Evolutionary conservation across 2,329 filamentous ascomycete genomes (phyloP), one percentile per base, ranked within the genome.

Genomic region (Neoarthrinium moseri): DNA sequence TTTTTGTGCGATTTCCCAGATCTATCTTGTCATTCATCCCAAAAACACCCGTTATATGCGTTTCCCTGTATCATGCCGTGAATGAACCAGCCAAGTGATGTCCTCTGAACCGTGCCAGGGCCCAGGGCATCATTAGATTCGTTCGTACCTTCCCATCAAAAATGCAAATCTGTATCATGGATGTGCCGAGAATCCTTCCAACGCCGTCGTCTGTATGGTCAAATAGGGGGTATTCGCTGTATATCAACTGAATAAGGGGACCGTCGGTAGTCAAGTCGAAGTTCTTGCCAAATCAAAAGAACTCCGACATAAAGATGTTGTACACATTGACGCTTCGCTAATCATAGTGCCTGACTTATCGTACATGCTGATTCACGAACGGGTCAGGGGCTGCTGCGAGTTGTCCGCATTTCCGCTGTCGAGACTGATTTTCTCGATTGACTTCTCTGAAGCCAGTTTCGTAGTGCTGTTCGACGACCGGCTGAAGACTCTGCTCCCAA

Each of bases 401-500:
- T 49, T 39, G 21, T 63, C 60, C 10, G 58, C 56, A 47, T 62
- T 64, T 54, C 65, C 55, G 34, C 58, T 70, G 48, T 72, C 69
- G 56, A 70, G 67, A 55, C 67, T 71, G 49, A 58, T 59, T 57
- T 70, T 73, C 53, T 73, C 75, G 46, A 68, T 60, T n/a, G 47
- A 43, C 43, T 49, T 49, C 47, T 49, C 47, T 23, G 39, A 41
- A 26, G 41, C 15, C 4, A 38, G 13, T 34, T 37, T 34, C 17
- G 34, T 18, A 43, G 22, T 81, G 49, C 68, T 72, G 56, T 71
- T 76, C 39, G 67, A 64, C 33, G 67, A 62, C 36, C 80, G 76
- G 53, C 72, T 75, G 60, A 83, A 83, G 21, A 84, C 78, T 47
- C 76, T 80, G 51, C 75, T 73, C 24, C 79, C 69, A 22, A 83